Percentiles rank a stretch among this genome's conserved stretches.
Conservation (phyloP, 352 stramenopile genomes). For the Globisporangium irregulare region DNA sequence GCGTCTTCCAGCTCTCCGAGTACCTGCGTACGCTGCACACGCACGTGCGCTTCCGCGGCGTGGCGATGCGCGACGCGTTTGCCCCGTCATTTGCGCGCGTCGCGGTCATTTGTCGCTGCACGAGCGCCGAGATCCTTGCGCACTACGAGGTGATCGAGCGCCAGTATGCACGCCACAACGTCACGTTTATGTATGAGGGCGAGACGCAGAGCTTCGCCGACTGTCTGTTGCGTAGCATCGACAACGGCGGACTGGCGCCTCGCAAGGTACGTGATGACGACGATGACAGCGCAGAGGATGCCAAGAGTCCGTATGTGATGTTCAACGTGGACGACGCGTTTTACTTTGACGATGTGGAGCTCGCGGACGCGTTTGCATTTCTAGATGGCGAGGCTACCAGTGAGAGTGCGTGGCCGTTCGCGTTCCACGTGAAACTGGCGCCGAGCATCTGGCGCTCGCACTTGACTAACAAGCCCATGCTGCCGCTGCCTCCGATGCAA, state of each 20-base stretch:
- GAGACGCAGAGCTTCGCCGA: constrained; percentile 26
- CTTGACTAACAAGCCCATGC: constrained; percentile 46
- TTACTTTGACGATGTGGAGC: constrained; percentile 48
- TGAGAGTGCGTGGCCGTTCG: constrained; percentile 32
- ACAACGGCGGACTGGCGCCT: constrained; percentile 9
- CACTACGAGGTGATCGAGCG: constrained; percentile 33
- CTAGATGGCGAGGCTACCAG: constrained; percentile 1
- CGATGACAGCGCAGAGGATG: not conserved
- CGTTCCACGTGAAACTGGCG: constrained; percentile 74
- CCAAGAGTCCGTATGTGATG: constrained; percentile 26
- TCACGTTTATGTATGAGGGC: constrained; percentile 38
- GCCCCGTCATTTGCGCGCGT: constrained; percentile 27
- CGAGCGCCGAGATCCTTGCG: constrained; percentile 25
- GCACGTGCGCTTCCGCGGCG: constrained; percentile 26
- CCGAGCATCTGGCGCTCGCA: constrained; percentile 77
- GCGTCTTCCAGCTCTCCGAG: constrained; percentile 59
- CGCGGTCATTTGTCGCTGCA: constrained; percentile 37
- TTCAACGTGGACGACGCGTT: constrained; percentile 66
- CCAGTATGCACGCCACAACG: constrained; percentile 21
- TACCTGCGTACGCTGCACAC: constrained; percentile 45
- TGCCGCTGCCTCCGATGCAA: constrained; percentile 38
- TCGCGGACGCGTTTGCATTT: constrained; percentile 29
- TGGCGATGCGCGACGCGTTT: constrained; percentile 15
- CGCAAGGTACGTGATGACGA: not conserved
- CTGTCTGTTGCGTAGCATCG: constrained; percentile 26